phyloP scores from a whole-genome alignment of 2,329 filamentous ascomycete genomes.

The Raffaelea albimanens region DNA sequence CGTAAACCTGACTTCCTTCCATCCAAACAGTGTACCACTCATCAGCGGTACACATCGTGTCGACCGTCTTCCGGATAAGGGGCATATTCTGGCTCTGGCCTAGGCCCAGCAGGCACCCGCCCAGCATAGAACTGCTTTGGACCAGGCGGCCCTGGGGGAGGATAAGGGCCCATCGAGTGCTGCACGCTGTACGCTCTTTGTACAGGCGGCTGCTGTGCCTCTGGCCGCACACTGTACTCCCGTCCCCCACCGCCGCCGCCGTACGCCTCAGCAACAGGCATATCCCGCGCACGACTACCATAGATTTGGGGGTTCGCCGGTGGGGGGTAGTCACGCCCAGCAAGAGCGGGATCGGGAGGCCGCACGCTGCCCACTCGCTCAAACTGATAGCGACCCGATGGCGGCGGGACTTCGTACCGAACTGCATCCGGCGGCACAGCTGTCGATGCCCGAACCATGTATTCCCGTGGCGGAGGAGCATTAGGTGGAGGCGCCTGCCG shows the following conservation, averaged over 20 bases:
- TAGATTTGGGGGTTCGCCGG: neutral
- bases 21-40: neutral
- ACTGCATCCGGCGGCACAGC: constrained; percentile 35
- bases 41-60: constrained; percentile 9
- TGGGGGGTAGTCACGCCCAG: neutral
- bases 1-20: neutral
- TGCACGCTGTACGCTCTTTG: constrained; percentile 29
- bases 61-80: constrained; percentile 31
- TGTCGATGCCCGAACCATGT: constrained; percentile 44
- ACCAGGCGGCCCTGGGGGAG: neutral
- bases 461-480: constrained; percentile 29
- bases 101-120: constrained; percentile 5
- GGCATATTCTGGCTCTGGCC: constrained; percentile 34
- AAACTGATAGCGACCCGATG: constrained; percentile 17
- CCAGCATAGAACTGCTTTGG: constrained; percentile 8
- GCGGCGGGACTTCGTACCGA: constrained; percentile 15
- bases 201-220: constrained; percentile 20
- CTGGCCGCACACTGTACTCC: constrained; percentile 16
- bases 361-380: constrained; percentile 43
- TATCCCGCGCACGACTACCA: neutral
- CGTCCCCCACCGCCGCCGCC: neutral
- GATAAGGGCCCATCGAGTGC: no score
- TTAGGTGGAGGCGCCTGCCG: constrained; percentile 16
- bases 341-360: constrained; percentile 23
- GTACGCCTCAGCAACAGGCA: neutral